Conservation (phyloP, 495 filamentous ascomycete species). For the Annulohypoxylon bovei region DNA sequence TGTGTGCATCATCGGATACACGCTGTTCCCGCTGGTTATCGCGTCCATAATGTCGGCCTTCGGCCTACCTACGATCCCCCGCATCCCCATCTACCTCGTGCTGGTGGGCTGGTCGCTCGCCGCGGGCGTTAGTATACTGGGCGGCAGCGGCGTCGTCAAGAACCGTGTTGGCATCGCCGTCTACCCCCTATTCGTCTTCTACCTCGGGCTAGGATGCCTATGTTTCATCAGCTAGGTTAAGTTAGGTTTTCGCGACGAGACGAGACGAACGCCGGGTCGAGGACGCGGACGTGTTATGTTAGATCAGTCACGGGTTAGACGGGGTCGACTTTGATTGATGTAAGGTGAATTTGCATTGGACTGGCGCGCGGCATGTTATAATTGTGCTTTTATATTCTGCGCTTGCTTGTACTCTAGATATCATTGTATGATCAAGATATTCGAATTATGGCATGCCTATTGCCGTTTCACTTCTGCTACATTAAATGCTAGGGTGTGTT, state of each 20-base stretch:
- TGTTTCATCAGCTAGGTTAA: conserved; percentile 89
- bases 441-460: conserved; percentile 1
- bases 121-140: conserved; percentile 93
- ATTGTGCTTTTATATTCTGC: neutral
- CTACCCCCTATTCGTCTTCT: conserved; percentile 96
- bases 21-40: conserved; percentile 96
- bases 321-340: neutral
- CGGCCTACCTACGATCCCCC: conserved; percentile 74
- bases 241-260: neutral
- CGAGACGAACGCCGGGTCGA: neutral
- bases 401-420: conserved; percentile 24
- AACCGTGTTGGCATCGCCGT: conserved; percentile 96
- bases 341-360: conserved; percentile 31
- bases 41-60: conserved; percentile 89
- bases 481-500: neutral
- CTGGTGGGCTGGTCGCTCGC: conserved; percentile 92
- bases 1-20: conserved; percentile 97
- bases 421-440: conserved; percentile 28
- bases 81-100: conserved; percentile 89
- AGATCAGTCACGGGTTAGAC: neutral
- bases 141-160: conserved; percentile 92
- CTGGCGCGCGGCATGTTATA: conserved; percentile 18
- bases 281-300: neutral
- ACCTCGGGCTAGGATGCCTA: conserved; percentile 88
- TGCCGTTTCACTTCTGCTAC: conserved; percentile 1